Percentiles rank a stretch among this genome's conserved stretches.
These are phyloP conservation scores for Fagopyrum tataricum DNA, from an alignment of 148 eudicot species.

Conservation along the genomic window DNA sequence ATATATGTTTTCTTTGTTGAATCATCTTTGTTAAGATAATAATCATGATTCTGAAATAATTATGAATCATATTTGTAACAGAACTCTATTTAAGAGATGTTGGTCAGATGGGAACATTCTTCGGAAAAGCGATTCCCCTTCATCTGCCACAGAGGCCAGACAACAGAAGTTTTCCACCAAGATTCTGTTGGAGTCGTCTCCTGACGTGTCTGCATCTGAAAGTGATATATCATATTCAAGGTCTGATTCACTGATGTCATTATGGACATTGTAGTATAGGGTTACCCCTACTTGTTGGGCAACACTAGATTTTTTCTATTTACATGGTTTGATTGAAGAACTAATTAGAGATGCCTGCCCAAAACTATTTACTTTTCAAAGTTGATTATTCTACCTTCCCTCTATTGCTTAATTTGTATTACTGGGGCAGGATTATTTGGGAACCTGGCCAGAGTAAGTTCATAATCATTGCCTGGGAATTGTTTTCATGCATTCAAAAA, in stretches of 20 bases:
- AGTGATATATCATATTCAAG: conserved; percentile 52
- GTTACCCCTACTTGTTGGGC: background rate
- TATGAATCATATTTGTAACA: conserved; percentile 5
- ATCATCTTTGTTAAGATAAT: background rate
- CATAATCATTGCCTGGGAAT: background rate
- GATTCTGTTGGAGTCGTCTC: conserved; percentile 46
- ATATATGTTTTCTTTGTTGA: background rate
- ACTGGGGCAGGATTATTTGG: background rate
- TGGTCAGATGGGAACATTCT: conserved; percentile 84
- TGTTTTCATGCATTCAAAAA: background rate
- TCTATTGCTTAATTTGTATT: background rate
- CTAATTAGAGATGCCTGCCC: background rate
- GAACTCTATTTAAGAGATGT: conserved; percentile 41
- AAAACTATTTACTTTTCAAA: background rate
- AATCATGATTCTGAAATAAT: background rate
- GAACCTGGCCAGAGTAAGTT: background rate
- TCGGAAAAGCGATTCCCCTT: conserved; percentile 39
- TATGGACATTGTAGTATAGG: background rate
- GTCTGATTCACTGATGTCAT: conserved; percentile 24
- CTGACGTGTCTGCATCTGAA: conserved; percentile 48
- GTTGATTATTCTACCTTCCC: background rate
- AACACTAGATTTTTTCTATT: background rate
- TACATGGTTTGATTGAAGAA: background rate
- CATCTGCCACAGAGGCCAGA: conserved; percentile 27
- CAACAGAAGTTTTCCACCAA: conserved; percentile 31